Evolutionary conservation across 768 basidiomycete species (phyloP), one percentile per base, ranked within the genome.

Genomic region (Peribolospora baueri): DNA sequence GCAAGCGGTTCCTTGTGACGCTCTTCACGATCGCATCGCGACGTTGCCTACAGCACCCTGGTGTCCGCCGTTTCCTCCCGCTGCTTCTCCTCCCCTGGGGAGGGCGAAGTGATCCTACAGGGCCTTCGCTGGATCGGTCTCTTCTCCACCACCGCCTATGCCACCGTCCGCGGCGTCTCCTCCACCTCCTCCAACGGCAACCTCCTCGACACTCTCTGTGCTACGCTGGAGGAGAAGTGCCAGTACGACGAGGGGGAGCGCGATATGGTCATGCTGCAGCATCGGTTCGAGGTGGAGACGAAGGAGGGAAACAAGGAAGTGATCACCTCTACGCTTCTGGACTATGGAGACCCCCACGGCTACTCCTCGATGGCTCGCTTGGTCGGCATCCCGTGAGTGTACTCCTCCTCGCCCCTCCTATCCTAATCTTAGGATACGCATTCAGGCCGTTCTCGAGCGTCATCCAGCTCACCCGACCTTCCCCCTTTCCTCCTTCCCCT

Each of bases 181-280:
- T 65, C 66, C 46, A 69, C 64, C 42, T 45, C 52, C 13, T 39
- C 61, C 2, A 76, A 82, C 46, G 77, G 72, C 41, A 88, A 83
- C 70, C 74, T 91, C 60, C 77, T 98, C 60, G 87, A 93, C 69
- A 90, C 93, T 3, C 80, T 98, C 57, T 93, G 90, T 66, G 84
- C 77, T 3, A 79, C 75, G 25, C 76, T 98, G 51, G 90, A 98
- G 73, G 76, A 73, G 57, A 75, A 91, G 66, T 93, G 95, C 84
- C 76, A 79, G 68, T 95, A 91, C 70, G 82, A 80, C 59, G 69
- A 73, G 50, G 85, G 84, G 59, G 88, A 97, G 69, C 80, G 85
- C 8, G 91, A 98, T 68, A 76, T 97, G 58, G 84, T 98, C 57
- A 85, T 97, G 80, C 78, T 98, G 54, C 91, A 95, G 70, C 91